phyloP scores from a whole-genome alignment of 2,329 filamentous ascomycete genomes.

The Pseudocercospora eumusae region DNA sequence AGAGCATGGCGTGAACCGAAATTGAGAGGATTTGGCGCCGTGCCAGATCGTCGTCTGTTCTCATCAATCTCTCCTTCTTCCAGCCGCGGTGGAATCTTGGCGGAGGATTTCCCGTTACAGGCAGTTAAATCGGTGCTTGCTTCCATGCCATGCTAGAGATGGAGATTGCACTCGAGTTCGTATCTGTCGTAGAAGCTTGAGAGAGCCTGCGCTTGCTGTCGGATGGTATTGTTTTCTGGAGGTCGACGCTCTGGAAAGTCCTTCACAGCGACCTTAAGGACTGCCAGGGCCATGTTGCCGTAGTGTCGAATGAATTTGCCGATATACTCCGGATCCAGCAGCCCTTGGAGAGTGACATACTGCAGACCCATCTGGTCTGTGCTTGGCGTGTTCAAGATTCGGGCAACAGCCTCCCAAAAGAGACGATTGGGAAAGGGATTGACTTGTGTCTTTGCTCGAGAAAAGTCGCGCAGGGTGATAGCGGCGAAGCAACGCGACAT shows the following conservation, averaged over 20 bases:
- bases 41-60: slow-evolving; percentile 4
- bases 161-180: slow-evolving; percentile 15
- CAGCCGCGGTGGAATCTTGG: not conserved
- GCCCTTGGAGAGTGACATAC: slow-evolving; percentile 53
- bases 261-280: slow-evolving; percentile 13
- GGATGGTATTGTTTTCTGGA: not conserved
- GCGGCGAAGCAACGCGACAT: slow-evolving; percentile 68
- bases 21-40: not conserved
- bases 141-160: not conserved
- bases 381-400: slow-evolving; percentile 73
- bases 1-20: not conserved
- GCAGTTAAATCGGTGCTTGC: not conserved
- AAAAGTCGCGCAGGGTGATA: slow-evolving; percentile 79
- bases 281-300: slow-evolving; percentile 18
- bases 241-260: slow-evolving; percentile 16
- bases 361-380: slow-evolving; percentile 52
- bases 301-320: slow-evolving; percentile 65
- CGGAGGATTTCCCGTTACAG: not conserved
- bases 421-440: slow-evolving; percentile 77
- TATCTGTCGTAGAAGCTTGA: slow-evolving; percentile 7
- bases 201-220: not conserved
- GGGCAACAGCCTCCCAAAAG: slow-evolving; percentile 79
- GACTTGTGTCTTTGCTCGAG: slow-evolving; percentile 54
- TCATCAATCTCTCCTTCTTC: slow-evolving; percentile 13
- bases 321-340: slow-evolving; percentile 62